Conservation (phyloP, 257 asterid species). For the Penstemon eatonii region DNA sequence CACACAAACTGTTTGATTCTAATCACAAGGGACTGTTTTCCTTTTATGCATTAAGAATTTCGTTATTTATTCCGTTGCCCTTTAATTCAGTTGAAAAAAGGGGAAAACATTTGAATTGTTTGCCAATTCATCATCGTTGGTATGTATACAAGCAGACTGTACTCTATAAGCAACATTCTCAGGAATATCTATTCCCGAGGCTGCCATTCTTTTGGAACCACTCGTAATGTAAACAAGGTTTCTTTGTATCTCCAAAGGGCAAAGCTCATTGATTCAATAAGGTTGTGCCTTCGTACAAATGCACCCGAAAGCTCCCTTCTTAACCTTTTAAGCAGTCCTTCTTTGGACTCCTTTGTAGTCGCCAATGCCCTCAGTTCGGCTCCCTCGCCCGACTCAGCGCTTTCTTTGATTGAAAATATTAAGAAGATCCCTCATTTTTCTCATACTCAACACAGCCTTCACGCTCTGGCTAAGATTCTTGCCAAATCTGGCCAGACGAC, state of each 20-base stretch:
- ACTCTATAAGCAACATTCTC: conserved; percentile 28
- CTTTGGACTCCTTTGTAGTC: conserved; percentile 78
- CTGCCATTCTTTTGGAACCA: conserved; percentile 39
- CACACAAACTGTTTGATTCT: conserved; percentile 17
- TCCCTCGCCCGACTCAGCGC: conserved; percentile 76
- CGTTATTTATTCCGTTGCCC: neutral
- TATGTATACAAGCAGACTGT: conserved; percentile 42
- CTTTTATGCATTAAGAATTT: neutral
- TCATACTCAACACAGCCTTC: conserved; percentile 71
- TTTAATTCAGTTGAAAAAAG: neutral
- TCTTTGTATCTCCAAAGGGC: conserved; percentile 77
- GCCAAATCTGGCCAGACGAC: conserved; percentile 66
- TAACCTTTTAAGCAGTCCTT: conserved; percentile 48
- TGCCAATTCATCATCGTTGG: conserved; percentile 7
- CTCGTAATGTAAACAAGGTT: conserved; percentile 58
- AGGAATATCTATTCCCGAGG: conserved; percentile 38
- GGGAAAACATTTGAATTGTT: conserved; percentile 6
- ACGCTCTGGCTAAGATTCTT: conserved; percentile 75
- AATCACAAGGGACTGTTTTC: neutral
- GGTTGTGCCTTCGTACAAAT: conserved; percentile 70
- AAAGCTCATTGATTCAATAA: conserved; percentile 71
- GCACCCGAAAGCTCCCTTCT: conserved; percentile 53
- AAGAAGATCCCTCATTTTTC: conserved; percentile 58
- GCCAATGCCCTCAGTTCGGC: conserved; percentile 79
- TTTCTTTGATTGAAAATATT: conserved; percentile 57